A percentile compares a stretch with the other conserved stretches of the same genome.
phyloP scores from a whole-genome alignment of 768 basidiomycete species.

The Lactarius vividus region DNA sequence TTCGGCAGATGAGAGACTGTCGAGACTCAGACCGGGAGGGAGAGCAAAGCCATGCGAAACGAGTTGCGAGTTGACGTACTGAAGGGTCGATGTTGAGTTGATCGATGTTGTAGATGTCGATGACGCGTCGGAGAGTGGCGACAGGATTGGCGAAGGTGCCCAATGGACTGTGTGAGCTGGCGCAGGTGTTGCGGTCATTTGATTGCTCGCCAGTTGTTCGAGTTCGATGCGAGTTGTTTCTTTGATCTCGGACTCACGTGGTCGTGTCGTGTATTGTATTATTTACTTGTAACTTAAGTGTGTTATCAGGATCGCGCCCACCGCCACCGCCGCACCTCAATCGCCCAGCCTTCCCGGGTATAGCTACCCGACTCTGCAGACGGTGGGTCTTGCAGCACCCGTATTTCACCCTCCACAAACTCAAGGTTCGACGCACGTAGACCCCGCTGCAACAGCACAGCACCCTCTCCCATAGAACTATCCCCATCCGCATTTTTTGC shows the following conservation, averaged over 20 bases:
- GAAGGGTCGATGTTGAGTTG: slow-evolving; percentile 57
- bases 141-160: slow-evolving; percentile 38
- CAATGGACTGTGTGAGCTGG: slow-evolving; percentile 49
- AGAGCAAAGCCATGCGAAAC: slow-evolving; percentile 75
- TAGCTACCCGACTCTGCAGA: slow-evolving; percentile 28
- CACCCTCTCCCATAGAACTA: background rate
- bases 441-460: slow-evolving; percentile 14
- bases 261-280: background rate
- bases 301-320: slow-evolving; percentile 24
- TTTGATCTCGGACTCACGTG: slow-evolving; percentile 9
- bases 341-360: slow-evolving; percentile 34
- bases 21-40: slow-evolving; percentile 63
- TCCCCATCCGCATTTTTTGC: background rate
- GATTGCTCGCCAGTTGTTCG: background rate
- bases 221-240: background rate
- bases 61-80: slow-evolving; percentile 80
- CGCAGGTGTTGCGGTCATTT: slow-evolving; percentile 7
- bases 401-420: slow-evolving; percentile 33
- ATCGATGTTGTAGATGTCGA: slow-evolving; percentile 49
- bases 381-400: slow-evolving; percentile 29
- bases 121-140: slow-evolving; percentile 37
- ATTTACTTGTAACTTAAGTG: background rate
- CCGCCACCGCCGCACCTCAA: slow-evolving; percentile 35
- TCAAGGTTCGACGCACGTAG: slow-evolving; percentile 29
- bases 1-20: slow-evolving; percentile 56